Percentiles rank a stretch among this genome's conserved stretches.
Conservation (phyloP, 2,329 filamentous ascomycete species). For the Ophiostoma australiae region DNA sequence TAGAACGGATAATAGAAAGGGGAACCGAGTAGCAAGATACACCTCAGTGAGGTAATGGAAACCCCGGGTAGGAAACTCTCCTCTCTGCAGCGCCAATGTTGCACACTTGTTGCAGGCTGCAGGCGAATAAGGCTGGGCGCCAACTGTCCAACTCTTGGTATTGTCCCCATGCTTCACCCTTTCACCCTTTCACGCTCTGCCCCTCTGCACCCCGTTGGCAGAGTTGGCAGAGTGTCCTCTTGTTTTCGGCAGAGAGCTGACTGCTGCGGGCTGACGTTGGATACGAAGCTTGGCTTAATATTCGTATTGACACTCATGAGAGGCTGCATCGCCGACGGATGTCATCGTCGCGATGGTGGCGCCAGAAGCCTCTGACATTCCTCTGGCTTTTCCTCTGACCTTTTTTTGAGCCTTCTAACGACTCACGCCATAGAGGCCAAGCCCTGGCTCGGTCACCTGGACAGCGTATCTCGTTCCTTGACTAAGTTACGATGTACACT, state of each 20-base stretch:
- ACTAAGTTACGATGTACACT: too few relatives aligned
- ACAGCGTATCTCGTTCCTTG: neutral
- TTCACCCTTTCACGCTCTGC: neutral
- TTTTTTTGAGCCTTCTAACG: neutral
- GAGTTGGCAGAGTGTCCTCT: too few relatives aligned
- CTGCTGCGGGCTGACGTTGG: neutral
- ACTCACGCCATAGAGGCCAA: neutral
- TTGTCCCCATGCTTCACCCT: conserved; percentile 1
- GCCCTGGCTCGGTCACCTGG: conserved; percentile 1
- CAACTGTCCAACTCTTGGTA: conserved; percentile 7
- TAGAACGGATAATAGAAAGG: neutral
- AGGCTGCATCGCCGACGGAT: neutral
- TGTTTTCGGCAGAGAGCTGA: neutral
- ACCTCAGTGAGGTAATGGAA: neutral
- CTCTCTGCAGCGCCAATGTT: conserved; percentile 11
- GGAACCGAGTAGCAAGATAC: neutral
- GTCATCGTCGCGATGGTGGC: neutral
- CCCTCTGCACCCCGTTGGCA: neutral
- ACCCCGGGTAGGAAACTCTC: neutral
- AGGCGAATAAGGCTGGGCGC: conserved; percentile 4
- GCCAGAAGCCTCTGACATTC: neutral
- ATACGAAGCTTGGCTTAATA: neutral
- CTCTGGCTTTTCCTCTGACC: neutral
- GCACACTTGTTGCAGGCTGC: conserved; percentile 15
- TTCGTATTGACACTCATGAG: neutral